These are phyloP conservation scores for Adansonia digitata DNA, from an alignment of 345 rosid species.

Conservation along the genomic window DNA sequence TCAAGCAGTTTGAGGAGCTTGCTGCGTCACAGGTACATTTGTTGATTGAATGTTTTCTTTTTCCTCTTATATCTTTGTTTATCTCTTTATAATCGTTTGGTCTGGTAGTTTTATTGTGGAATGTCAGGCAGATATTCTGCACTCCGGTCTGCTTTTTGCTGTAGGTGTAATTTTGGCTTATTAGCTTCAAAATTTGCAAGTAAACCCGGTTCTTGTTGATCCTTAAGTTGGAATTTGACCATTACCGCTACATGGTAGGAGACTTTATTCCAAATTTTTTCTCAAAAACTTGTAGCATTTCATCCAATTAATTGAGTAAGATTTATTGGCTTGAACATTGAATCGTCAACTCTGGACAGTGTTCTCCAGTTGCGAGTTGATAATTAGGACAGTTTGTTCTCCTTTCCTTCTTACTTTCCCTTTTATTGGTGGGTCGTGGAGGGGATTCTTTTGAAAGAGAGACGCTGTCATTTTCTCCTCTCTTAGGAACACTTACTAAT, in stretches of 20 bases:
- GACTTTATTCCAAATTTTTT: neutral
- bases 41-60: neutral
- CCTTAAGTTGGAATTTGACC: neutral
- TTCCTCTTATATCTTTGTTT: neutral
- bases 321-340: neutral
- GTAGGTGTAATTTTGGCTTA: neutral
- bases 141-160: neutral
- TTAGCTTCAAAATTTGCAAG: neutral
- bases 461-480: too few relatives aligned
- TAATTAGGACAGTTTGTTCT: neutral
- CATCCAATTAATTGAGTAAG: neutral
- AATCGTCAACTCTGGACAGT: neutral
- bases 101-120: neutral
- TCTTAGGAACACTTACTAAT: neutral
- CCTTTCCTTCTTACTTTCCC: too few relatives aligned
- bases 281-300: neutral
- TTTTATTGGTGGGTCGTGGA: neutral
- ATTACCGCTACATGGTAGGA: neutral
- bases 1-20: slow-evolving; percentile 91
- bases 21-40: slow-evolving; percentile 67
- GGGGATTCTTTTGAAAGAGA: too few relatives aligned
- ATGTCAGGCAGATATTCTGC: neutral
- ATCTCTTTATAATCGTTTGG: neutral
- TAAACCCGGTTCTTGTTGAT: neutral
- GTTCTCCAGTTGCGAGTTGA: neutral